phyloP scores from a whole-genome alignment of 306 rosid species.

The Rosa rugosa region DNA sequence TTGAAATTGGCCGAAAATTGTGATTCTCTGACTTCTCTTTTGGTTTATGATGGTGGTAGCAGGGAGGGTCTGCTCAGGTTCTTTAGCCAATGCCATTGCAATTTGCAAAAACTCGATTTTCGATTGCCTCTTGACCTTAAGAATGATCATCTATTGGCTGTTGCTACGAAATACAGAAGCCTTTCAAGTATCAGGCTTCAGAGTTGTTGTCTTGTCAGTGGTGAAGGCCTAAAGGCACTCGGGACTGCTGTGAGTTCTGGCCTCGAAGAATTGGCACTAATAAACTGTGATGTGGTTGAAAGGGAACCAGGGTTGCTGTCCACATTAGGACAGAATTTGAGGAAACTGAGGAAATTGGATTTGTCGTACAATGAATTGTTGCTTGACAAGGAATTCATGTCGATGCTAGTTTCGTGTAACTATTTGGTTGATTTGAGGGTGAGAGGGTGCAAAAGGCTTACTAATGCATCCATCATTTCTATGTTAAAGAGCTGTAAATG shows the following conservation, averaged over 20 bases:
- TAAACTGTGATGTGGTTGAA: constrained; percentile 84
- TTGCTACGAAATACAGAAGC: constrained; percentile 42
- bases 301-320: constrained; percentile 80
- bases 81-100: constrained; percentile 34
- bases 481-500: constrained; percentile 59
- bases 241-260: constrained; percentile 38
- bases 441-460: constrained; percentile 69
- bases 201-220: constrained; percentile 77
- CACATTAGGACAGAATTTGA: constrained; percentile 73
- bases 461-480: constrained; percentile 37
- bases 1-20: constrained; percentile 56
- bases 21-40: constrained; percentile 47
- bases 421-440: constrained; percentile 59
- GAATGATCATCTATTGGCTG: constrained; percentile 60
- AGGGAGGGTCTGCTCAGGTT: constrained; percentile 61
- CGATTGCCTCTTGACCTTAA: constrained; percentile 84
- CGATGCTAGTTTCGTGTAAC: constrained; percentile 64
- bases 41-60: constrained; percentile 89
- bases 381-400: constrained; percentile 68
- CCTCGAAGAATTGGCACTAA: constrained; percentile 72
- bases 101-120: constrained; percentile 56
- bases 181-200: constrained; percentile 64
- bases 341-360: constrained; percentile 61
- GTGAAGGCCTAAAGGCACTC: constrained; percentile 71
- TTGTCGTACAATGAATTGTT: constrained; percentile 78